phyloP scores from a whole-genome alignment of 1,139 yeast species.

The Hansenula sp. region DNA sequence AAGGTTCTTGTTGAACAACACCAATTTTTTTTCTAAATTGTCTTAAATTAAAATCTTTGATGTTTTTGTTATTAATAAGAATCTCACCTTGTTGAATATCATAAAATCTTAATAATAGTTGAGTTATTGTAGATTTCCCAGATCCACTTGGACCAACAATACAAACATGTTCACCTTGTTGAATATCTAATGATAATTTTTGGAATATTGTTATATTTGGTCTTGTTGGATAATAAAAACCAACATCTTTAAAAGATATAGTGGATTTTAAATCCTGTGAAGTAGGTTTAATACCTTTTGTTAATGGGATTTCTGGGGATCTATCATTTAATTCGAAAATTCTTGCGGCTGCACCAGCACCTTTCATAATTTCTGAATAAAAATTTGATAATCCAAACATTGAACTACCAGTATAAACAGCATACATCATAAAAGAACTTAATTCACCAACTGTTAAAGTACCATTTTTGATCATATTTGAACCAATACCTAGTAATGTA shows the following conservation, averaged over 20 bases:
- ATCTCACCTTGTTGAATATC: slow-evolving; percentile 58
- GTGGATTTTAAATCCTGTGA: slow-evolving; percentile 40
- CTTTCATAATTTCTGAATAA: slow-evolving; percentile 93
- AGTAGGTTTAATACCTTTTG: slow-evolving; percentile 39
- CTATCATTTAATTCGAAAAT: slow-evolving; percentile 84
- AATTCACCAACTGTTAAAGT: slow-evolving; percentile 82
- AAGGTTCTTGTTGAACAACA: slow-evolving; percentile 87
- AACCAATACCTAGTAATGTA: slow-evolving; percentile 75
- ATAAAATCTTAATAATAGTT: slow-evolving; percentile 69
- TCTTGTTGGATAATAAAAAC: slow-evolving; percentile 83
- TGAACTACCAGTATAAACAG: slow-evolving; percentile 90
- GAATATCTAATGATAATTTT: slow-evolving; percentile 55
- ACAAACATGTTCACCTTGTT: slow-evolving; percentile 77
- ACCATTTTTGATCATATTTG: slow-evolving; percentile 71
- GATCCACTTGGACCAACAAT: slow-evolving; percentile 92
- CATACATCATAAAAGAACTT: slow-evolving; percentile 92
- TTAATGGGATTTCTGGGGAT: slow-evolving; percentile 66
- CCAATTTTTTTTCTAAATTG: slow-evolving; percentile 75
- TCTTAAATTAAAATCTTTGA: slow-evolving; percentile 62
- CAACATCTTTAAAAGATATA: slow-evolving; percentile 62
- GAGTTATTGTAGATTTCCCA: slow-evolving; percentile 84
- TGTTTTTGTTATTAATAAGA: slow-evolving; percentile 61
- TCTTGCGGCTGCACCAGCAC: slow-evolving; percentile 94
- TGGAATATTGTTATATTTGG: slow-evolving; percentile 69
- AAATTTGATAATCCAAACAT: slow-evolving; percentile 89